phyloP scores from a whole-genome alignment of 306 rosid species.

The Datisca glomerata region DNA sequence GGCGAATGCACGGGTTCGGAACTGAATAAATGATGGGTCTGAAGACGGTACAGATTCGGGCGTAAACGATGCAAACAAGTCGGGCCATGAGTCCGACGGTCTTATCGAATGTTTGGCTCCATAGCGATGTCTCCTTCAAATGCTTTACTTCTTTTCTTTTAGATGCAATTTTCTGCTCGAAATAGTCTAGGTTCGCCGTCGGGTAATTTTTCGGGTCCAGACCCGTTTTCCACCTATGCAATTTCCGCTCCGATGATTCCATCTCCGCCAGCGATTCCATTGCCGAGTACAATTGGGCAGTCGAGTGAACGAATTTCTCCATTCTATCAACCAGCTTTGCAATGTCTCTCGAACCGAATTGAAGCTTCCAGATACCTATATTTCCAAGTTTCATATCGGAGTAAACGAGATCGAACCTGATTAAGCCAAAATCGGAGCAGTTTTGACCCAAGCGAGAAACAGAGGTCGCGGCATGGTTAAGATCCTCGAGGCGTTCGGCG shows the following conservation, averaged over 20 bases:
- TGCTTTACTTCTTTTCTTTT: slow-evolving; percentile 27
- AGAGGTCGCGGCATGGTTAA: slow-evolving; percentile 29
- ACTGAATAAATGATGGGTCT: slow-evolving; percentile 12
- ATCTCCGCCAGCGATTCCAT: slow-evolving; percentile 30
- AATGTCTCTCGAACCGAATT: slow-evolving; percentile 13
- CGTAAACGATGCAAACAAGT: slow-evolving; percentile 28
- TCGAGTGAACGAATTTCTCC: slow-evolving; percentile 31
- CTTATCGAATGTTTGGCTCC: slow-evolving; percentile 45
- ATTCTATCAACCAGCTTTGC: slow-evolving; percentile 19
- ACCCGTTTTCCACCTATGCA: slow-evolving; percentile 21
- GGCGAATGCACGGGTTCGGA: neutral
- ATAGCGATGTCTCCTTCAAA: slow-evolving; percentile 47
- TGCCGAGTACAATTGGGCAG: slow-evolving; percentile 24
- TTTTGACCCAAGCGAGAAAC: slow-evolving; percentile 29
- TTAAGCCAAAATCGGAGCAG: slow-evolving; percentile 19
- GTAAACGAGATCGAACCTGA: slow-evolving; percentile 20
- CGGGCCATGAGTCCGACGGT: slow-evolving; percentile 39
- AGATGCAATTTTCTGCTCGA: slow-evolving; percentile 14
- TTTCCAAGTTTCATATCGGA: slow-evolving; percentile 21
- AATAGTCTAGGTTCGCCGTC: slow-evolving; percentile 23
- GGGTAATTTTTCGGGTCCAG: slow-evolving; percentile 7
- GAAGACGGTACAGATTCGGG: slow-evolving; percentile 33
- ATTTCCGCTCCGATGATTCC: slow-evolving; percentile 38
- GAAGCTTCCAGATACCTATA: slow-evolving; percentile 12
- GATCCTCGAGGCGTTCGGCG: slow-evolving; percentile 51